Evolutionary conservation across 164 flowering plant genomes (phyloP).

Genomic region (Liriodendron chinense): DNA sequence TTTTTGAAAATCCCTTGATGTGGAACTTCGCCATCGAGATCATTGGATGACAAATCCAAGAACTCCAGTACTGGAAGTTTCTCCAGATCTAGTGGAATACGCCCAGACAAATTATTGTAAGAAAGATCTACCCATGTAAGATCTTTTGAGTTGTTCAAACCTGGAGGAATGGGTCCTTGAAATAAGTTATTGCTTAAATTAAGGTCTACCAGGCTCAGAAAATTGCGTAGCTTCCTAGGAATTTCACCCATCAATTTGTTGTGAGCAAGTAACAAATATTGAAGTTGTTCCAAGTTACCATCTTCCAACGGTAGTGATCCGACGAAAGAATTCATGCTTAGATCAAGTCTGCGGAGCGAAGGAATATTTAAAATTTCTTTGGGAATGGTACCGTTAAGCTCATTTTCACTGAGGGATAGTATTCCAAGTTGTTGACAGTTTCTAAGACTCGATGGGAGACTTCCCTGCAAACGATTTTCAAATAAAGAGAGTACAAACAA

Average conservation of each 20-base stretch:
- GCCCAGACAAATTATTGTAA: conserved; percentile 11
- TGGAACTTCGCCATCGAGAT: conserved; percentile 19
- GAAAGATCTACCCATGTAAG: conserved; percentile 7
- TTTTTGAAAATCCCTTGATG: conserved; percentile 17
- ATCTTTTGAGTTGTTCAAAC: not conserved
- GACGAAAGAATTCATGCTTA: conserved; percentile 12
- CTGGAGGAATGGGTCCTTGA: conserved; percentile 4
- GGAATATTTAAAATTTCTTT: conserved; percentile 23
- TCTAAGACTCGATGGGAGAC: conserved; percentile 1
- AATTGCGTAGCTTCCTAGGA: conserved; percentile 18
- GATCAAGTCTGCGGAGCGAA: not conserved
- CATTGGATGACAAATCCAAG: conserved; percentile 20
- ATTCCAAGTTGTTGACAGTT: conserved; percentile 15
- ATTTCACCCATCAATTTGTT: conserved; percentile 15
- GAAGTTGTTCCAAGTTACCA: conserved; percentile 19
- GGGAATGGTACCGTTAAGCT: not conserved
- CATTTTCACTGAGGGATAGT: conserved; percentile 16
- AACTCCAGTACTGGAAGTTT: not conserved
- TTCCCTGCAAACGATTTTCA: no score
- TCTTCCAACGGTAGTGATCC: conserved; percentile 30
- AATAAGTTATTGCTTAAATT: conserved; percentile 4
- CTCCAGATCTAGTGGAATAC: conserved; percentile 5
- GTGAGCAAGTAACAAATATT: not conserved
- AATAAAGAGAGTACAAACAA: no score
- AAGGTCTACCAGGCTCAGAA: conserved; percentile 8